Evolutionary conservation across 1,284 basidiomycete genomes (phyloP), one percentile per base, ranked within the genome.

Genomic region (Rhodotorula sp.): DNA sequence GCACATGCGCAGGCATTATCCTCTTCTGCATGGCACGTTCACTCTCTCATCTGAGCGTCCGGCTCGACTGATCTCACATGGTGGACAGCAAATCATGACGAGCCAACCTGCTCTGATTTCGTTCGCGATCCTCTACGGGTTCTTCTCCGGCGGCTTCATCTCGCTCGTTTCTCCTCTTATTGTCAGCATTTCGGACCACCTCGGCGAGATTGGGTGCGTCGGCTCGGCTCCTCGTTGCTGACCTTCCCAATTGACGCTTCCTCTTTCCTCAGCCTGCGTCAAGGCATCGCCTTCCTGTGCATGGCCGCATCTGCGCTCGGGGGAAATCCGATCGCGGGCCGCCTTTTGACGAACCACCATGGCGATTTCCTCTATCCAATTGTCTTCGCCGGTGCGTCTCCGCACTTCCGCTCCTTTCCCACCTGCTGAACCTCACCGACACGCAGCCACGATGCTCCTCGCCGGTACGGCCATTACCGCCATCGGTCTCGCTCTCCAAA

Each of bases 301-400:
- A 70, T 76, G 4, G 77, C 76, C 1, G 64, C 78, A 20, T 76
- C 76, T 19, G 76, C 76, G 2, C 74, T 81, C 27, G 74, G 76
- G 1, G 77, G 79, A 9, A 79, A 79, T 15, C 79, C 79, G 0
- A 78, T 80, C 70, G 76, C 75, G 4, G 80, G 79, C 13, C 76
- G 77, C 2, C 70, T 80, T 9, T 64, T 79, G 2, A 71, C 46
- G 19, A 27, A 72, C 29, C 55, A 51, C n/a, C 70, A 72, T 22
- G 73, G 72, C 15, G 60, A 70, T 30, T 78, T 77, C 57, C 60
- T 73, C 49, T 72, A 77, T 9, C 76, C 78, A 4, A 78, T 77
- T 62, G 59, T 73, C 44, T 79, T 75, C 59, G 64, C 72, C 15
- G 78, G 60, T 53, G 29, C 36, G 60, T 24, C 27, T 24, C 1